Base-by-base conservation (phyloP, 768 basidiomycete species). In the Lyophyllum semitale region DNA sequence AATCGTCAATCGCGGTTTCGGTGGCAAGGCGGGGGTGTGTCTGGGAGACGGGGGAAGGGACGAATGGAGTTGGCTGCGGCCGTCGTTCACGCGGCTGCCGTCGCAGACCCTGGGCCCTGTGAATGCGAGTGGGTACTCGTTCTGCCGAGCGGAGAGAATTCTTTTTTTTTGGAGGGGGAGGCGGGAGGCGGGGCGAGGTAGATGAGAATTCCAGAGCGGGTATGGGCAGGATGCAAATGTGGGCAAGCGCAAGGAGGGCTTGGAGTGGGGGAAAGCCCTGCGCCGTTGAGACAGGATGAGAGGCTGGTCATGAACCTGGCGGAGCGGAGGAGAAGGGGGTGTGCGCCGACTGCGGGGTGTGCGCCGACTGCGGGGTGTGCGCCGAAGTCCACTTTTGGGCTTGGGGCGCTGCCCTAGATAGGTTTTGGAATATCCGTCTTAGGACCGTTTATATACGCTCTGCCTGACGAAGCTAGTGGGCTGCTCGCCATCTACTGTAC, bases 71-170 rank as follows among this genome's bases (percentile, higher is more conserved):
- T 5, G 29, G 6, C 11, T 30, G 29, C 5, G 89, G 1, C 89
- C 89, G 11, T 77, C 84, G 26, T 90, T 89, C 64, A 91, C 91
- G 74, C 75, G 89, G 40, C 67, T 88, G 32, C 83, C 89, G 1
- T 88, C 85, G 42, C 87, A 89, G 71, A 86, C 87, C 8, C 69
- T 91, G 18, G 88, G 78, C 1, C 85, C 87, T 1, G 71, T 71
- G 32, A 76, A 76, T 58, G 59, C 79, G 45, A 91, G 67, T 71
- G 84, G 48, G 74, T 74, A 47, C 63, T 77, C 63, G 67, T 84
- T 9, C 65, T 73, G 48, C 67, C 69, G 50, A 72, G 68, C 29
- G 64, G 57, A 3, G 62, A 69, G n/a, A n/a, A n/a, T n/a, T n/a
- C n/a, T n/a, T n/a, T n/a, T n/a, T n/a, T n/a, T n/a, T n/a, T 69